Conservation (phyloP, 352 stramenopile genomes). For the Pythium angustatum region DNA sequence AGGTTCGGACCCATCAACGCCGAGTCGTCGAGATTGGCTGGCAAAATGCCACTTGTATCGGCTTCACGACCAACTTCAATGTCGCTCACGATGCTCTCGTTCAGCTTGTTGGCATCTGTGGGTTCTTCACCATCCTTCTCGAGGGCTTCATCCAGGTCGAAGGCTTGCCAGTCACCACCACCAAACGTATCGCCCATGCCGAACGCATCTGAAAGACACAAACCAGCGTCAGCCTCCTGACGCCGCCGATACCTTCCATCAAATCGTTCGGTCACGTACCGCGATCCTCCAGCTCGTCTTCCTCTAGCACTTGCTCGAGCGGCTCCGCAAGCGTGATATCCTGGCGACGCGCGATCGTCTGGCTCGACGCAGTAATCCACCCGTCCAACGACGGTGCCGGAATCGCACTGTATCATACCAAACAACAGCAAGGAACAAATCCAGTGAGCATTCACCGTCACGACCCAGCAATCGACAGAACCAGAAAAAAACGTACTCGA, state of each 20-base stretch:
- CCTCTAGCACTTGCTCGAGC: constrained; percentile 46
- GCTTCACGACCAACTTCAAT: constrained; percentile 83
- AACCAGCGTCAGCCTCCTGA: not conserved
- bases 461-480: not conserved
- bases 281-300: constrained; percentile 52
- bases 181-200: constrained; percentile 77
- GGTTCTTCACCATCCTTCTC: constrained; percentile 38
- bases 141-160: constrained; percentile 74
- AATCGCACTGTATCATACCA: constrained; percentile 47
- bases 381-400: constrained; percentile 68
- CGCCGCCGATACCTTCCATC: too few species aligned
- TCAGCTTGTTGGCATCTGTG: constrained; percentile 34
- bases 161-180: constrained; percentile 76
- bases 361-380: constrained; percentile 78
- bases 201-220: constrained; percentile 52
- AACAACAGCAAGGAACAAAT: not conserved
- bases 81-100: constrained; percentile 74
- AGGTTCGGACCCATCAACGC: constrained; percentile 37
- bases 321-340: constrained; percentile 86
- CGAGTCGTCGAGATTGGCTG: constrained; percentile 56
- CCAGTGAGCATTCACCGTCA: too few species aligned
- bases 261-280: constrained; percentile 37
- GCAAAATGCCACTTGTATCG: constrained; percentile 41
- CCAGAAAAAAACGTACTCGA: constrained; percentile 61
- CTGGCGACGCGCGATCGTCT: constrained; percentile 73